Evolutionary conservation across 2,329 filamentous ascomycete genomes (phyloP).

Genomic region (Macrophomina phaseolina): DNA sequence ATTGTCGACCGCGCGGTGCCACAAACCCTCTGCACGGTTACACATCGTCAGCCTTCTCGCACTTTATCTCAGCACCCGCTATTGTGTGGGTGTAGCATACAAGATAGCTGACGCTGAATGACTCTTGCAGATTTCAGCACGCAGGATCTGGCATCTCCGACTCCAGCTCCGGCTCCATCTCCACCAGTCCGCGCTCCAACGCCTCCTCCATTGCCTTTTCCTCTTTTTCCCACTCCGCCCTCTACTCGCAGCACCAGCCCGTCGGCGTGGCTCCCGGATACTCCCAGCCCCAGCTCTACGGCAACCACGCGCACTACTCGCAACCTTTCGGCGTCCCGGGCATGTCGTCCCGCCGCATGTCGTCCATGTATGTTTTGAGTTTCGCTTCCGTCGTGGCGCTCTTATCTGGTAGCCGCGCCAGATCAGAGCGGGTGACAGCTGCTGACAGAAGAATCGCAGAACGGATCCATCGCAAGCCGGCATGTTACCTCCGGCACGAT

Average conservation of each 20-base stretch:
- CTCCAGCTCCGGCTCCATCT: slow-evolving; percentile 61
- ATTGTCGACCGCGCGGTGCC: slow-evolving; percentile 47
- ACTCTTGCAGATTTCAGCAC: slow-evolving; percentile 23
- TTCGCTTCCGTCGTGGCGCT: slow-evolving; percentile 23
- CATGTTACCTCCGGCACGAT: slow-evolving; percentile 53
- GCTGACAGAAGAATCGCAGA: slow-evolving; percentile 47
- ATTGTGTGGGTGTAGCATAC: slow-evolving; percentile 25
- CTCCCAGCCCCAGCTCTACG: slow-evolving; percentile 43
- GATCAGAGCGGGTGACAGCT: slow-evolving; percentile 44
- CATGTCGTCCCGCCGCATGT: slow-evolving; percentile 40
- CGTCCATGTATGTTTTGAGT: slow-evolving; percentile 50
- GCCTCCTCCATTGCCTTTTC: slow-evolving; percentile 55
- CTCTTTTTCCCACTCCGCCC: slow-evolving; percentile 41
- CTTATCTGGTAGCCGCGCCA: slow-evolving; percentile 19
- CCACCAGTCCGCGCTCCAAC: slow-evolving; percentile 58
- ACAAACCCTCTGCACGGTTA: slow-evolving; percentile 43
- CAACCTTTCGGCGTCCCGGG: slow-evolving; percentile 41
- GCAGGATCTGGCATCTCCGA: slow-evolving; percentile 54
- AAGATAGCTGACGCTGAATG: slow-evolving; percentile 25
- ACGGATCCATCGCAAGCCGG: slow-evolving; percentile 54
- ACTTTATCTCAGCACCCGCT: slow-evolving; percentile 27
- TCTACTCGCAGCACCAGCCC: slow-evolving; percentile 41
- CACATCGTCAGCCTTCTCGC: slow-evolving; percentile 38
- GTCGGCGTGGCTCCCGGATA: slow-evolving; percentile 41
- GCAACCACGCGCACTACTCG: slow-evolving; percentile 40